Evolutionary conservation across 805 yeast species (phyloP).

Genomic region (Clavispora phyllophila): DNA sequence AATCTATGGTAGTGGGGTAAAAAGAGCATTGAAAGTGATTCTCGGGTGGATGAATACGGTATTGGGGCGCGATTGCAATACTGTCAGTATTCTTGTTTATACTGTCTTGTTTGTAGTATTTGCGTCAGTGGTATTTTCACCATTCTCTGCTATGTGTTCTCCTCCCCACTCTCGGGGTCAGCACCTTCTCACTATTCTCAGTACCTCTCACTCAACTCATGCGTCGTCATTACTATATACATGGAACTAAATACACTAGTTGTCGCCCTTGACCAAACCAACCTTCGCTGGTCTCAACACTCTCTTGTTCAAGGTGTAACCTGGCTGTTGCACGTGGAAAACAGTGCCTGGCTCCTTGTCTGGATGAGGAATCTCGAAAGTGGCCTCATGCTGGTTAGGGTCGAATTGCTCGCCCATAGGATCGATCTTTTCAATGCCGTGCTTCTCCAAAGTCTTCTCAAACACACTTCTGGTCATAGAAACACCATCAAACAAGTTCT

Average conservation of each 20-base stretch:
- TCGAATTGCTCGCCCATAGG: conserved; percentile 84
- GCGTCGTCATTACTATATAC: conserved; percentile 1
- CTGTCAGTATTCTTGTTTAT: too few species aligned
- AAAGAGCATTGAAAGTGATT: too few species aligned
- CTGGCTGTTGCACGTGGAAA: conserved; percentile 88
- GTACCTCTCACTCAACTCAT: not conserved
- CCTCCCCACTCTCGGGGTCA: too few species aligned
- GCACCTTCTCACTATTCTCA: too few species aligned
- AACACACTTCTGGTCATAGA: conserved; percentile 84
- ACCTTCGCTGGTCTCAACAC: conserved; percentile 95
- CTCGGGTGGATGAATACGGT: too few species aligned
- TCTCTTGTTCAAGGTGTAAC: conserved; percentile 79
- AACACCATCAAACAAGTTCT: conserved; percentile 80
- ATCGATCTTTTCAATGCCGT: conserved; percentile 76
- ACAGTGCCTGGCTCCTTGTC: conserved; percentile 90
- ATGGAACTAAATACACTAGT: conserved; percentile 5
- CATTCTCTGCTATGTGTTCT: too few species aligned
- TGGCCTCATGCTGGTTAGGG: conserved; percentile 90
- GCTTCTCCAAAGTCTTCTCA: conserved; percentile 73
- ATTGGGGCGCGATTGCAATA: too few species aligned
- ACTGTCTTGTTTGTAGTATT: too few species aligned
- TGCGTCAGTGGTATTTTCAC: too few species aligned
- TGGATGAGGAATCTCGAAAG: conserved; percentile 81
- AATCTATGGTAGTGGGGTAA: not conserved
- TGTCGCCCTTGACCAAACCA: conserved; percentile 70